These are phyloP conservation scores for Camelina laxa DNA, from an alignment of 345 rosid genomes.

Conservation along the genomic window DNA sequence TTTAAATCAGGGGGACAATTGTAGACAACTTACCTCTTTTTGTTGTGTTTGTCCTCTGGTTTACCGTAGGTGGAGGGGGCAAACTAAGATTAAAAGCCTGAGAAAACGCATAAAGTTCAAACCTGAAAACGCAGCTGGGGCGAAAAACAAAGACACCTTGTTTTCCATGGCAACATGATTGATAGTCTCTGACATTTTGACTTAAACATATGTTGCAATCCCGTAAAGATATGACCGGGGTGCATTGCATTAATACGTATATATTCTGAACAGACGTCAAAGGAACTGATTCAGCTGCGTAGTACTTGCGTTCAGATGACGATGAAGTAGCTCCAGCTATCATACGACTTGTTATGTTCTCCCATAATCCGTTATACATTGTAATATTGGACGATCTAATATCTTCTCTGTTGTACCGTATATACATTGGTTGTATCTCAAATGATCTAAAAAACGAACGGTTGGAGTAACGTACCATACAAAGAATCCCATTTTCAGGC, in stretches of 20 bases:
- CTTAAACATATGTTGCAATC: conserved; percentile 17
- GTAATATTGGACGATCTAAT: conserved; percentile 1
- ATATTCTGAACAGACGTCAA: background rate
- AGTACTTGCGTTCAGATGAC: background rate
- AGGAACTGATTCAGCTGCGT: background rate
- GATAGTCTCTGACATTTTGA: conserved; percentile 13
- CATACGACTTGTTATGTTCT: conserved; percentile 16
- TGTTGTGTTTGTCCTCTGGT: background rate
- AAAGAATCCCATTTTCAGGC: conserved; percentile 22
- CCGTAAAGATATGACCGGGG: conserved; percentile 4
- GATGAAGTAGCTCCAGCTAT: conserved; percentile 27
- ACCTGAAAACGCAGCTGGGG: conserved; percentile 30
- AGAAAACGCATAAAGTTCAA: conserved; percentile 15
- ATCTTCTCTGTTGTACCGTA: background rate
- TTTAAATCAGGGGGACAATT: background rate
- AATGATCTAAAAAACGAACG: conserved; percentile 23
- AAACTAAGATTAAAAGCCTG: conserved; percentile 4
- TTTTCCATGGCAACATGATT: conserved; percentile 5
- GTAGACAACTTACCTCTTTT: conserved; percentile 15
- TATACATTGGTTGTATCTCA: background rate
- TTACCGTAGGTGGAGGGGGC: background rate
- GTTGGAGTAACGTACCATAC: conserved; percentile 51
- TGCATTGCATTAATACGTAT: background rate
- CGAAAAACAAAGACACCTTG: conserved; percentile 21
- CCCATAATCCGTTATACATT: conserved; percentile 19